Base-by-base conservation (phyloP, 73 alveolate genomes). In the Uronychia setigera region DNA sequence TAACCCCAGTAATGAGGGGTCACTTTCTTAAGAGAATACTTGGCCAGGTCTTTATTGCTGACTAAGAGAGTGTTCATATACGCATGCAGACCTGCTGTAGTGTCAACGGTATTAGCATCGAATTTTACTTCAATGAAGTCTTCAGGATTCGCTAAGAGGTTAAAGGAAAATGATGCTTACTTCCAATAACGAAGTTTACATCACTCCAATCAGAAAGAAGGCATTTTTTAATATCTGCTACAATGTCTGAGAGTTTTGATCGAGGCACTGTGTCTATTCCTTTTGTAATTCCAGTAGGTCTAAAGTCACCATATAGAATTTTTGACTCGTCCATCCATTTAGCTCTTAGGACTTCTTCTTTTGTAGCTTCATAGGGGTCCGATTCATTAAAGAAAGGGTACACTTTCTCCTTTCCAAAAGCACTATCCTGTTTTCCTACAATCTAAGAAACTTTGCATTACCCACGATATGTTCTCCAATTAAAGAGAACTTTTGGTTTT, bases 361-460 rank as follows among this genome's bases (percentile, higher is more conserved):
- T 85, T 11, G 92, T 85, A 0, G 92, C 90, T 80, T 90, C 95
- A 35, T 85, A 90, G 1, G 95, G 95, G 80, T 90, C 95, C 31
- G 35, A 74, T 76, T 79, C 93, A 25, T 35, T 76, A 35, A 78
- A 80, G 88, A 90, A 90, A 14, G 90, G 78, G 60, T 13, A 13
- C 33, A 26, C 35, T 32, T 67, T 29, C 26, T 67, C 79, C 26
- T 26, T n/a, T 26, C 33, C 79, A 9, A 67, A n/a, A 26, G 33
- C 67, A 46, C 67, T 46, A 46, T 46, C 67, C 19, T 46, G 67
- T 19, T 46, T 46, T 19, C 67, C 67, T 46, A 19, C 67, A 5
- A 46, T 46, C 67, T 11, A 5, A 46, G 5, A 19, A 46, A 46
- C n/a, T 19, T n/a, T n/a, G n/a, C n/a, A n/a, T 19, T 46, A 46